Conservation (phyloP, 2,329 filamentous ascomycete species). For the Coleophoma eucalyptorum region DNA sequence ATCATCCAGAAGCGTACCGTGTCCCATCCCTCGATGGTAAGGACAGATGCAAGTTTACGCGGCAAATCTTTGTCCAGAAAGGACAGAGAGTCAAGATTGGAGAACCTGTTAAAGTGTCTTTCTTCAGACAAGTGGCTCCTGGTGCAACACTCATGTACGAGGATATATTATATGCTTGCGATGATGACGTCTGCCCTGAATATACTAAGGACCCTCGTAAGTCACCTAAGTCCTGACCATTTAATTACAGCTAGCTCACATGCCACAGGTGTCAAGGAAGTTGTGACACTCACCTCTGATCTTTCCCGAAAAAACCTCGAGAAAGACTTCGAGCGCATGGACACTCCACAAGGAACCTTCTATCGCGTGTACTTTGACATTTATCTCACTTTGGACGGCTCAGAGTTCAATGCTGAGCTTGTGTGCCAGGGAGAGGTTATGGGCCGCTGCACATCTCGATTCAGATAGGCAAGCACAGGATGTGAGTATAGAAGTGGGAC, state of each 20-base stretch:
- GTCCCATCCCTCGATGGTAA: constrained; percentile 95
- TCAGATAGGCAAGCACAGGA: constrained; percentile 45
- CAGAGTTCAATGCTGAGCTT: constrained; percentile 95
- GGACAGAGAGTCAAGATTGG: constrained; percentile 99
- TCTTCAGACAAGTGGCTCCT: constrained; percentile 96
- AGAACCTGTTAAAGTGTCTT: constrained; percentile 97
- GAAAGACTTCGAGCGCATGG: constrained; percentile 99
- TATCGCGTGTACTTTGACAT: constrained; percentile 79
- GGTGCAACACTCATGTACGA: constrained; percentile 99
- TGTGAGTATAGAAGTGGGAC: not conserved
- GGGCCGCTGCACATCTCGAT: constrained; percentile 91
- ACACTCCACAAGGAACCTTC: constrained; percentile 94
- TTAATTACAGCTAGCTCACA: too few species aligned
- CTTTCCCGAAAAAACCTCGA: constrained; percentile 97
- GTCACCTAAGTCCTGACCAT: constrained; percentile 34
- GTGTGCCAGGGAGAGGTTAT: constrained; percentile 99
- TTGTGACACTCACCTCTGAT: constrained; percentile 95
- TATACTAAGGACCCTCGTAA: constrained; percentile 99
- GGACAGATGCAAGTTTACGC: constrained; percentile 96
- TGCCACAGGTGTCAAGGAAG: constrained; percentile 87
- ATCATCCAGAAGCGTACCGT: constrained; percentile 96
- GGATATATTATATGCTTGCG: constrained; percentile 95
- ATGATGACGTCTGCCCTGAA: constrained; percentile 96
- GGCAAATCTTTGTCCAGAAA: constrained; percentile 98
- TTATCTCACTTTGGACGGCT: constrained; percentile 92